Evolutionary conservation across 2,329 filamentous ascomycete genomes (phyloP).

Genomic region (Trichophyton equinum): DNA sequence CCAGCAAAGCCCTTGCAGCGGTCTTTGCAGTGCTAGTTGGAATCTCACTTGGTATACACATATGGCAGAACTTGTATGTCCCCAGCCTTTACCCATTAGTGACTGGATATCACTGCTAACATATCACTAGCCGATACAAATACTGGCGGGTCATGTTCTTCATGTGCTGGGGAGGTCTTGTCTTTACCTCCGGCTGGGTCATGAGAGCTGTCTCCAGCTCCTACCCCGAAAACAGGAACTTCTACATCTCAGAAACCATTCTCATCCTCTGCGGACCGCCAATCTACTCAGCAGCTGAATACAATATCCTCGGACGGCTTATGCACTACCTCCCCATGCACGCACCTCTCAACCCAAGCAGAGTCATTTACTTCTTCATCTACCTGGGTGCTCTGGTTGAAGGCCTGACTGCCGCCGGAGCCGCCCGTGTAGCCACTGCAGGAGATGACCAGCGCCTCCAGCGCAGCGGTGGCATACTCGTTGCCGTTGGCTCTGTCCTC

Average conservation of each 20-base stretch:
- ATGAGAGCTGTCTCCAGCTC: conserved; percentile 22
- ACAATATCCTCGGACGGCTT: conserved; percentile 26
- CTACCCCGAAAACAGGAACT: conserved; percentile 17
- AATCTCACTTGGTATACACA: conserved; percentile 21
- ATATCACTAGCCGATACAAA: conserved; percentile 17
- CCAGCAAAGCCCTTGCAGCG: conserved; percentile 23
- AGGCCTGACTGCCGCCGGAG: conserved; percentile 23
- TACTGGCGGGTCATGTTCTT: conserved; percentile 29
- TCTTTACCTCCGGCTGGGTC: conserved; percentile 30
- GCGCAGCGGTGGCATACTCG: conserved; percentile 19
- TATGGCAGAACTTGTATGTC: conserved; percentile 25
- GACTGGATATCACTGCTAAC: background rate
- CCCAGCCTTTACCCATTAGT: background rate
- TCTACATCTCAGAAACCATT: conserved; percentile 26
- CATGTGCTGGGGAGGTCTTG: conserved; percentile 23
- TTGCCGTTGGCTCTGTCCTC: conserved; percentile 20
- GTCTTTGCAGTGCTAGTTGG: conserved; percentile 24
- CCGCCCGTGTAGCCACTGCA: conserved; percentile 17
- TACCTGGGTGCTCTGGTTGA: conserved; percentile 27
- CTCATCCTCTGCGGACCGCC: conserved; percentile 26
- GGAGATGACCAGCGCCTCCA: conserved; percentile 12
- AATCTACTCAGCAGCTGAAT: conserved; percentile 28
- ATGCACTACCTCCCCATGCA: conserved; percentile 30
- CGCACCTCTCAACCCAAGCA: conserved; percentile 25
- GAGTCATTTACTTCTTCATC: conserved; percentile 26